Conservation (phyloP, 306 rosid genomes). For the Myrica gale region DNA sequence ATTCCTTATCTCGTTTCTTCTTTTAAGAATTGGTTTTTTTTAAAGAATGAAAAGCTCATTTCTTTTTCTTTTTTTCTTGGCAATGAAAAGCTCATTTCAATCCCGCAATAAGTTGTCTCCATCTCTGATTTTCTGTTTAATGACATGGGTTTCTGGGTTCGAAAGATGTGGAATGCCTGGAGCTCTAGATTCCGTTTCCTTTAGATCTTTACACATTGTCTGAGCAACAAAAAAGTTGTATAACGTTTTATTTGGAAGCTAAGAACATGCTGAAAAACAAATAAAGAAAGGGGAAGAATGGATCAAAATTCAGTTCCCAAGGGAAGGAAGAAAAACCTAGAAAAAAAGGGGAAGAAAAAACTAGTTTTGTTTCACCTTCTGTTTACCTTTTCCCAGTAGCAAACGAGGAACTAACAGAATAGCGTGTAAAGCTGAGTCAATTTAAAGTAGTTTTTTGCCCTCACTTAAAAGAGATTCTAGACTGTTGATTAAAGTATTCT, state of each 20-base stretch:
- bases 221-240: conserved; percentile 2
- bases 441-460: neutral
- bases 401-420: conserved; percentile 14
- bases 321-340: neutral
- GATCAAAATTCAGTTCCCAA: neutral
- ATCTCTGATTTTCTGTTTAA: neutral
- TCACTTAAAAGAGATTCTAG: neutral
- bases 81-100: neutral
- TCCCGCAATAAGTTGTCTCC: neutral
- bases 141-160: neutral
- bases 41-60: neutral
- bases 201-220: conserved; percentile 17
- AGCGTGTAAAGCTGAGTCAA: conserved; percentile 5
- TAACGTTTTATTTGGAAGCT: conserved; percentile 1
- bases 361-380: neutral
- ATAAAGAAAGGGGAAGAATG: conserved; percentile 6
- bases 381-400: conserved; percentile 19
- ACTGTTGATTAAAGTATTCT: neutral
- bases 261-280: neutral
- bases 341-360: neutral
- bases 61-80: no score
- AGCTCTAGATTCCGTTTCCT: neutral
- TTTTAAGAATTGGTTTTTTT: neutral
- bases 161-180: neutral
- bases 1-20: neutral